phyloP scores from a whole-genome alignment of 495 filamentous ascomycete species.

The Bacidia rubella region DNA sequence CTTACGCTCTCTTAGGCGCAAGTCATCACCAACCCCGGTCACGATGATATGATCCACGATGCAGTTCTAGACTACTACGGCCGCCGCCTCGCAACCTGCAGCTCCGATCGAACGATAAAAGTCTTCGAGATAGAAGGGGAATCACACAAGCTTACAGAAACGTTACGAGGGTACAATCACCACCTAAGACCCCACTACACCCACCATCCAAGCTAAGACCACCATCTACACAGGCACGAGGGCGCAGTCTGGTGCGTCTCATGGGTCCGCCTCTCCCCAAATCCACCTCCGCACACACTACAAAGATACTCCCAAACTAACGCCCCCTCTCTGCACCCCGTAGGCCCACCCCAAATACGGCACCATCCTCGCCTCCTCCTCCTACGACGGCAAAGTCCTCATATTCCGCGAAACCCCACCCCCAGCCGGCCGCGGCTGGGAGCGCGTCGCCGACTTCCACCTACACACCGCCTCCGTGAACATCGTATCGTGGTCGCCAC shows the following conservation, averaged over 20 bases:
- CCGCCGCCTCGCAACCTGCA: constrained; percentile 89
- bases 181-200: not conserved
- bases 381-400: constrained; percentile 93
- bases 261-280: constrained; percentile 45
- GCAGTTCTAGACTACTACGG: constrained; percentile 98
- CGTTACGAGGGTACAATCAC: constrained; percentile 68
- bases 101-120: constrained; percentile 95
- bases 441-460: constrained; percentile 76
- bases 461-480: constrained; percentile 92
- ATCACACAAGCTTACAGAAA: constrained; percentile 79
- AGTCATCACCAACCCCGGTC: constrained; percentile 78
- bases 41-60: constrained; percentile 99
- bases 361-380: constrained; percentile 87
- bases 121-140: constrained; percentile 98
- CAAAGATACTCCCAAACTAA: constrained; percentile 4
- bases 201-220: not conserved
- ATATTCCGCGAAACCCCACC: constrained; percentile 85
- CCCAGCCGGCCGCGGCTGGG: constrained; percentile 45
- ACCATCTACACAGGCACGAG: constrained; percentile 52
- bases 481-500: constrained; percentile 91
- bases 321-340: not conserved
- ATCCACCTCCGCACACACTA: not conserved
- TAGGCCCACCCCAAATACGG: constrained; percentile 94
- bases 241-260: constrained; percentile 93
- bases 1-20: constrained; percentile 42